phyloP scores from a whole-genome alignment of 78 protist species.

The Carpediemonas membranifera region DNA sequence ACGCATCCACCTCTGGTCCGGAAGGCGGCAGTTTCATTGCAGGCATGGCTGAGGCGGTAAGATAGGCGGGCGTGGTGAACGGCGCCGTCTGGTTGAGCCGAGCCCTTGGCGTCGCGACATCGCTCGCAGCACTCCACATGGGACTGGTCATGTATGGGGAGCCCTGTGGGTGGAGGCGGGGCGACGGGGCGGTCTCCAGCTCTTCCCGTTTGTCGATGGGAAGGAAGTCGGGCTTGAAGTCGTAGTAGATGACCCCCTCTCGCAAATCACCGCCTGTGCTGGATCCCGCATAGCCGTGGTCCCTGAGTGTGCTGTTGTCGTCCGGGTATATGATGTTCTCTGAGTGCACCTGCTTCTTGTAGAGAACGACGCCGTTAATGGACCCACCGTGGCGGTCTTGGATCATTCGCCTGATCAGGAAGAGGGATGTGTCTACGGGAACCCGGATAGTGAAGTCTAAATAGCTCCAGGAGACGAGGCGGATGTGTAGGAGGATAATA shows the following conservation, averaged over 20 bases:
- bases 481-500: background rate
- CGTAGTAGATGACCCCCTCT: constrained; percentile 1
- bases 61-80: no score
- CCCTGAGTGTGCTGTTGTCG: background rate
- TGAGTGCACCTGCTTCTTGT: background rate
- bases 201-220: no score
- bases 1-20: no score
- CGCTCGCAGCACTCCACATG: no score
- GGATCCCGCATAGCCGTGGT: background rate
- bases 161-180: no score
- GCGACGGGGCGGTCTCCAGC: no score
- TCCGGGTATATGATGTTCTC: background rate
- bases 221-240: background rate
- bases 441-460: background rate
- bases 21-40: no score
- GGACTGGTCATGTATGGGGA: no score
- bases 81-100: no score
- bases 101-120: no score
- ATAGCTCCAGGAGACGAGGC: constrained; percentile 1
- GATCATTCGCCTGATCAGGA: background rate
- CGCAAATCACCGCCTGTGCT: background rate
- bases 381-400: background rate
- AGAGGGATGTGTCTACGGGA: background rate
- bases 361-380: background rate
- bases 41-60: no score